Conservation (phyloP, 306 rosid species). For the Castanea mollissima region DNA sequence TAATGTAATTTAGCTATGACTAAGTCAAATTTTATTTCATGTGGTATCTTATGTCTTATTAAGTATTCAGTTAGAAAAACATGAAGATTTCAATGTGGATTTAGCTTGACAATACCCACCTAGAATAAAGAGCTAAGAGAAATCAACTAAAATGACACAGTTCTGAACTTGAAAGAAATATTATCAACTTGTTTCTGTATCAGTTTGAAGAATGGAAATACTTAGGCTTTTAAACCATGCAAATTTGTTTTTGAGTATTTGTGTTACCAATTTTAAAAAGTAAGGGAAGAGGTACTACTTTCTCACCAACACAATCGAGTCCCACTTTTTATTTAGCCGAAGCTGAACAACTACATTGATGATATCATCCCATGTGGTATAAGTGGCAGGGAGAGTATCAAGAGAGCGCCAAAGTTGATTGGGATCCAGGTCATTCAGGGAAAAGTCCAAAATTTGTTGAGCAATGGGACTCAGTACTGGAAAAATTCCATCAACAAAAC, state of each 20-base stretch:
- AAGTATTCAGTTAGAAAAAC: not conserved
- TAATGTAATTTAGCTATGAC: no score
- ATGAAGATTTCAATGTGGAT: not conserved
- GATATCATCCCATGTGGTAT: constrained; percentile 79
- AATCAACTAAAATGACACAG: not conserved
- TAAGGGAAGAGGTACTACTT: not conserved
- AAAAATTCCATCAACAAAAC: constrained; percentile 90
- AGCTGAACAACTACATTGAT: constrained; percentile 82
- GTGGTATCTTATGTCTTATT: not conserved
- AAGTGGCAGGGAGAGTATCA: constrained; percentile 68
- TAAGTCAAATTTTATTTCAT: not conserved
- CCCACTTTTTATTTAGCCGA: constrained; percentile 79
- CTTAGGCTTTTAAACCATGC: not conserved
- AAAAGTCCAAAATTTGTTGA: constrained; percentile 55
- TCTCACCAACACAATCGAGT: constrained; percentile 70
- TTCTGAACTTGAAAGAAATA: not conserved
- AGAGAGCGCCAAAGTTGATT: constrained; percentile 58
- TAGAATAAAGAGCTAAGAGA: not conserved
- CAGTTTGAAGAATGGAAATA: not conserved
- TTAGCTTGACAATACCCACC: not conserved
- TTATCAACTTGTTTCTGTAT: not conserved
- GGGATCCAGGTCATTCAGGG: constrained; percentile 51
- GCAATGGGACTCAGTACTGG: constrained; percentile 80
- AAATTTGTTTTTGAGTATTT: not conserved
- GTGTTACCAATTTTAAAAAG: not conserved